These are phyloP conservation scores for Arabidopsis suecica DNA, from an alignment of 345 rosid species.

Conservation along the genomic window DNA sequence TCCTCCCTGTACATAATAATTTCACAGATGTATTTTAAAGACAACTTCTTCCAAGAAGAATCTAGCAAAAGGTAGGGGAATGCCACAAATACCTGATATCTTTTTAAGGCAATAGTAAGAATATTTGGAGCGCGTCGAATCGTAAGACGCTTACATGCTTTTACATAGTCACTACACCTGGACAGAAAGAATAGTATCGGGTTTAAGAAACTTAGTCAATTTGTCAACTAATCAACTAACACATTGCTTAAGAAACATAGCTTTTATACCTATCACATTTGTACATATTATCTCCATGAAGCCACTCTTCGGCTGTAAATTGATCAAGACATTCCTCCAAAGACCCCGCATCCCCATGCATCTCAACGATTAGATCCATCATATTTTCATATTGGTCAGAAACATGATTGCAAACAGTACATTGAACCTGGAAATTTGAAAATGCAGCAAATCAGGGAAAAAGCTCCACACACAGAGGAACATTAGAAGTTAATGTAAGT, in stretches of 20 bases:
- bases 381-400: conserved; percentile 93
- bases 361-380: conserved; percentile 98
- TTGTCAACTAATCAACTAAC: conserved; percentile 5
- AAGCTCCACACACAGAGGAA: conserved; percentile 13
- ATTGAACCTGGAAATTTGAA: conserved; percentile 63
- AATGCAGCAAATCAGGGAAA: conserved; percentile 14
- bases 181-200: background rate
- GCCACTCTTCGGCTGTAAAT: conserved; percentile 84
- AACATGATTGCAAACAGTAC: conserved; percentile 69
- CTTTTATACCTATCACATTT: conserved; percentile 85
- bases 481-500: background rate
- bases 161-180: conserved; percentile 92
- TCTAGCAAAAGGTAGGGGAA: background rate
- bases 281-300: conserved; percentile 97
- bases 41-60: background rate
- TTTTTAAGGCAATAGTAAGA: conserved; percentile 94
- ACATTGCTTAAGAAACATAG: background rate
- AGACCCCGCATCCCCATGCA: conserved; percentile 86
- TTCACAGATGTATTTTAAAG: conserved; percentile 16
- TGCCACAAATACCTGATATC: conserved; percentile 67
- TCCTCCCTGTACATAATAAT: conserved; percentile 74
- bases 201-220: background rate
- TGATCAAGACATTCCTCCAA: conserved; percentile 97
- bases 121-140: conserved; percentile 76
- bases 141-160: conserved; percentile 93